Evolutionary conservation across 75 land plant species (phyloP).

Genomic region (Pinus tabuliformis): DNA sequence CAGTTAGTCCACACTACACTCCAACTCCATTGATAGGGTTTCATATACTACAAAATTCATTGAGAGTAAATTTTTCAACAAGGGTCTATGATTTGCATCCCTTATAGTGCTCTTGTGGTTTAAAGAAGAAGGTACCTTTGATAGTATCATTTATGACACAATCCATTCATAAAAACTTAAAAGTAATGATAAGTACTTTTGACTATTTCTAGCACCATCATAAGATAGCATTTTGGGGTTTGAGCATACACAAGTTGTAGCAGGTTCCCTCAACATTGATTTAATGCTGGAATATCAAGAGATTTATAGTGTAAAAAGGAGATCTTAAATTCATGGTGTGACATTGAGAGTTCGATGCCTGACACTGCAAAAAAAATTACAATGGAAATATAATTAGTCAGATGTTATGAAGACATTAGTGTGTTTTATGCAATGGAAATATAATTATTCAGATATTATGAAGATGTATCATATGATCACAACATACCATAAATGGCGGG

Average conservation of each 20-base stretch:
- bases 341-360: constrained; percentile 22
- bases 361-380: constrained; percentile 14
- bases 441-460: not conserved
- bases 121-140: not conserved
- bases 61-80: no score
- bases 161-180: not conserved
- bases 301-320: not conserved
- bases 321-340: constrained; percentile 26
- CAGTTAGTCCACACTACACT: not conserved
- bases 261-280: not conserved
- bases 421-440: not conserved
- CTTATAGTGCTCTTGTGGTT: not conserved
- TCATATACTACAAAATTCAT: no score
- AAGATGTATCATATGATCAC: no score
- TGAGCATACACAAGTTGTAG: not conserved
- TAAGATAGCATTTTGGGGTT: not conserved
- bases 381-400: not conserved
- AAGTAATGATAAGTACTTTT: not conserved
- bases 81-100: not conserved
- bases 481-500: constrained; percentile 37
- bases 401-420: not conserved
- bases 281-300: not conserved
- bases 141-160: not conserved
- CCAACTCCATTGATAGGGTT: not conserved
- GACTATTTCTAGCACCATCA: not conserved